Base-by-base conservation (phyloP, 2,329 filamentous ascomycete species). In the Coleophoma crateriformis region DNA sequence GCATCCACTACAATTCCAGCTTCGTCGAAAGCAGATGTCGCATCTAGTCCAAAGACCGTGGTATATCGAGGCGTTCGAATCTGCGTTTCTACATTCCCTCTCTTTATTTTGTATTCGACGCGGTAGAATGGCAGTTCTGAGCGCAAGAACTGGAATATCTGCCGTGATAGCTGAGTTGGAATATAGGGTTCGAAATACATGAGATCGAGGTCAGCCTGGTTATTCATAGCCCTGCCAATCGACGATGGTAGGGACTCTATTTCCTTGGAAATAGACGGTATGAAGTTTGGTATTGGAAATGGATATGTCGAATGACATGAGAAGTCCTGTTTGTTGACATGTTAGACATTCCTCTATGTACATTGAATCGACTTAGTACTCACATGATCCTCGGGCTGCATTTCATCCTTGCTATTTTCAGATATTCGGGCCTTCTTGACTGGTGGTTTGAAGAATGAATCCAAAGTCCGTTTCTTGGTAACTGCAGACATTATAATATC, bases 111-210 rank as follows among this genome's bases (percentile, higher is more conserved):
- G 60, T 90, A 90, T 58, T 82, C 76, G 4, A 90, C 87, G 47
- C 85, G 77, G 60, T 90, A 89, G 67, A 90, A 91, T 8, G 85
- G 85, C 1, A 92, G 68, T 52, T 86, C 77, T n/a, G 73, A 67
- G 1, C 88, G 79, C 2, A 92, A 74, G 60, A 90, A 90, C 13
- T 81, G 69, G 65, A 91, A 92, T 0, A 90, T 66, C 4, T 79
- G 71, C 3, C 74, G 72, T 17, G 80, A 73, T 11, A 80, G 71
- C 12, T 74, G 65, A 2, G 72, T 68, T 0, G 84, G 77, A 4
- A 91, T 75, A 55, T 87, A 91, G 0, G 87, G 87, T 58, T 88
- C 77, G 63, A 85, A 91, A 67, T 88, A 88, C 8, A 91, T 67
- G 0, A 92, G 72, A 62, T 91, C 85, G 0, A 91, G 74, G 54